phyloP scores from a whole-genome alignment of 73 alveolate species.

The Paramecium pentaurelia region DNA sequence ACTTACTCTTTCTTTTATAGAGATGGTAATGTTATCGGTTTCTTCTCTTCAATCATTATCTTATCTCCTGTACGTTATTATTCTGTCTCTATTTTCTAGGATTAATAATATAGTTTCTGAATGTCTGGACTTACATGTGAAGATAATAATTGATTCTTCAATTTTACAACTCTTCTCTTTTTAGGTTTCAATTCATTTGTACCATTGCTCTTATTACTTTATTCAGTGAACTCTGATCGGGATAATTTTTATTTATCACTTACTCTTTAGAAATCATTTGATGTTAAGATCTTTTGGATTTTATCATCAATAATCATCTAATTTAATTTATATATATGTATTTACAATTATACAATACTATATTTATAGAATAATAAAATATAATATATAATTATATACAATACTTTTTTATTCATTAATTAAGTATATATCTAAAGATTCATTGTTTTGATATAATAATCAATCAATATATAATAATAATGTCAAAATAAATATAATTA shows the following conservation, averaged over 20 bases:
- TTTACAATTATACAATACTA: neutral
- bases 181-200: neutral
- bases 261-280: neutral
- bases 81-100: neutral
- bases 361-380: no score
- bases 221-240: neutral
- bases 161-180: slow-evolving; percentile 11
- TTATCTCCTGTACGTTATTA: neutral
- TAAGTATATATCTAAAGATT: no score
- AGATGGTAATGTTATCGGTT: neutral
- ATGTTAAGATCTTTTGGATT: neutral
- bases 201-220: neutral
- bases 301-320: neutral
- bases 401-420: no score
- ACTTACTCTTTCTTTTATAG: neutral
- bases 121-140: slow-evolving; percentile 27
- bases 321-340: neutral
- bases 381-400: no score
- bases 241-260: neutral
- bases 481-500: neutral
- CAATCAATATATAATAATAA: neutral
- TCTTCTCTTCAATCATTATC: neutral
- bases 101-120: neutral
- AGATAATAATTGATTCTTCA: neutral
- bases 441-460: no score